These are phyloP conservation scores for Whalleya microplaca DNA, from an alignment of 2,329 filamentous ascomycete species.

Conservation along the genomic window DNA sequence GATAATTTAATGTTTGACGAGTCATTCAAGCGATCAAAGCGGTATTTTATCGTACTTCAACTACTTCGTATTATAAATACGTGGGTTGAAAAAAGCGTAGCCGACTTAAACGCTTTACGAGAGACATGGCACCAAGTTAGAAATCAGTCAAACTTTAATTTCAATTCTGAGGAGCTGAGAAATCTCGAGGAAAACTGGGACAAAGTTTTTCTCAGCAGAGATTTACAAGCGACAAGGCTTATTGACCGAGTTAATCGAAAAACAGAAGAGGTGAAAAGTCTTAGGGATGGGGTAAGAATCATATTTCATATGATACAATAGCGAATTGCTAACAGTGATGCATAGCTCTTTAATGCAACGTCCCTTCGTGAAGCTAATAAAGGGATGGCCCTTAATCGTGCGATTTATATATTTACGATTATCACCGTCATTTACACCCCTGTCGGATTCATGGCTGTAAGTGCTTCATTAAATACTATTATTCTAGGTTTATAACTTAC, in stretches of 20 bases:
- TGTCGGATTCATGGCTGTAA: neutral
- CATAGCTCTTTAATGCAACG: neutral
- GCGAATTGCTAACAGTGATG: neutral
- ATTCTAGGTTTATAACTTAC: neutral
- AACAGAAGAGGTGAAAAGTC: neutral
- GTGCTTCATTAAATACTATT: neutral
- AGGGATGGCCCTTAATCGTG: neutral
- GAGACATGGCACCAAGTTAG: neutral
- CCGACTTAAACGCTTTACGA: no score
- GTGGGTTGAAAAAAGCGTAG: no score
- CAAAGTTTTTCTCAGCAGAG: no score
- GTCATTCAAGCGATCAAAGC: neutral
- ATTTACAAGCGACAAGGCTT: no score
- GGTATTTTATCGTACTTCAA: neutral
- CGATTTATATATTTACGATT: neutral
- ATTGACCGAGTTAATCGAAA: neutral
- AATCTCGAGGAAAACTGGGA: neutral
- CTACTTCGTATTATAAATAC: neutral
- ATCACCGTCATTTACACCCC: neutral
- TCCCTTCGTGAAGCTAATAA: neutral
- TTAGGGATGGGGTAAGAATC: neutral
- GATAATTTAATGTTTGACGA: neutral
- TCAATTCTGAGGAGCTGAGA: neutral
- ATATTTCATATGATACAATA: neutral
- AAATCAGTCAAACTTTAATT: neutral